phyloP scores from a whole-genome alignment of 192 early-diverging fungal genomes.

The Diversispora epigaea region DNA sequence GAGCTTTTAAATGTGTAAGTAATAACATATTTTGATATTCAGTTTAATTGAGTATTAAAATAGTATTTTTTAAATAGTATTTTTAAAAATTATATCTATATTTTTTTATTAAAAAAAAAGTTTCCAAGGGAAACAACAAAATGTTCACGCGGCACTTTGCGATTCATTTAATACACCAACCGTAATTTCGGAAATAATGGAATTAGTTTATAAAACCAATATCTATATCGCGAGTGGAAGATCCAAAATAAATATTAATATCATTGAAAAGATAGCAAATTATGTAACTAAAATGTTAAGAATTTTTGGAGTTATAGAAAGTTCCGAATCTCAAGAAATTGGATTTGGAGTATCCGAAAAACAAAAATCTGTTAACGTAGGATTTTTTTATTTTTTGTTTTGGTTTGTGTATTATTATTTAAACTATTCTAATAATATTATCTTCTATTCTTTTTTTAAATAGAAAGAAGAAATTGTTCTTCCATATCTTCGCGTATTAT shows the following conservation, averaged over 20 bases:
- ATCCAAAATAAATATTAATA: slow-evolving; percentile 59
- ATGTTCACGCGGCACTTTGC: slow-evolving; percentile 82
- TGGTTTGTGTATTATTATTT: background rate
- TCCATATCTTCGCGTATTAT: slow-evolving; percentile 79
- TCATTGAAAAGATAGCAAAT: slow-evolving; percentile 73
- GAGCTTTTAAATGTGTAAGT: slow-evolving; percentile 64
- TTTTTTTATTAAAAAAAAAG: slow-evolving; percentile 14
- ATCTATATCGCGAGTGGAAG: slow-evolving; percentile 70
- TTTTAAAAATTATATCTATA: no score
- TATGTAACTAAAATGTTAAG: slow-evolving; percentile 81
- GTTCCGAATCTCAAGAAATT: slow-evolving; percentile 56
- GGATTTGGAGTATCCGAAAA: slow-evolving; percentile 58
- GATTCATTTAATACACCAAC: slow-evolving; percentile 90
- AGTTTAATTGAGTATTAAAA: background rate
- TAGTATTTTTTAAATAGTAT: background rate
- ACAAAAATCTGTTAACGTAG: slow-evolving; percentile 43
- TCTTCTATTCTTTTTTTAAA: background rate
- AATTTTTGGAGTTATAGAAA: slow-evolving; percentile 79
- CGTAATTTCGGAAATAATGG: slow-evolving; percentile 78
- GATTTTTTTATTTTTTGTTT: background rate
- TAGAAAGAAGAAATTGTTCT: slow-evolving; percentile 64
- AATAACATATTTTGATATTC: background rate
- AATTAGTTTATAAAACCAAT: slow-evolving; percentile 77
- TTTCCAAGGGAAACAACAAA: slow-evolving; percentile 64
- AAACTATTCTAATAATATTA: background rate